Percentiles rank a stretch among this genome's conserved stretches.
These are phyloP conservation scores for Marasmius sp. DNA, from an alignment of 1,284 basidiomycete genomes.

Conservation along the genomic window DNA sequence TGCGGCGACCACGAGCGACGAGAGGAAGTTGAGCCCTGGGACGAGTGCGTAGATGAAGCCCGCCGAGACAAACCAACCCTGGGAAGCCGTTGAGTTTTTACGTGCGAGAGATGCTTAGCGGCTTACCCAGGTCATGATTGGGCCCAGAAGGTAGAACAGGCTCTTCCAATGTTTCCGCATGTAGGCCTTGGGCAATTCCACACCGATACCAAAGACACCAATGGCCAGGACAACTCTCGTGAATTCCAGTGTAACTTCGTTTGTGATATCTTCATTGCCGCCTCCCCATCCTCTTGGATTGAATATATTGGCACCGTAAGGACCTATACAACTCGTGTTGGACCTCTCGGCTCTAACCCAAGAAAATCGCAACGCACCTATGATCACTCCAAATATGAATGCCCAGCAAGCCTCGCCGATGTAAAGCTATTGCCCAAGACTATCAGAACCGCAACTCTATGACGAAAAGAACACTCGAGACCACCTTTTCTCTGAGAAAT, in stretches of 20 bases:
- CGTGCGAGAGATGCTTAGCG: neutral
- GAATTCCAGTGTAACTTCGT: slow-evolving; percentile 85
- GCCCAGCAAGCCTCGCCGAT: slow-evolving; percentile 97
- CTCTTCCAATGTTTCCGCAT: slow-evolving; percentile 91
- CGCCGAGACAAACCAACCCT: slow-evolving; percentile 92
- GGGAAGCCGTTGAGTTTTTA: slow-evolving; percentile 3
- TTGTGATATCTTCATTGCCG: slow-evolving; percentile 49
- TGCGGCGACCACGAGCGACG: slow-evolving; percentile 86
- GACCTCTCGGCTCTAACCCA: neutral
- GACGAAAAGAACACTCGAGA: slow-evolving; percentile 15
- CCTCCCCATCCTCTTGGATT: slow-evolving; percentile 84
- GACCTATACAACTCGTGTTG: slow-evolving; percentile 48
- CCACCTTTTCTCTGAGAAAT: slow-evolving; percentile 85
- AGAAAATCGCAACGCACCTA: slow-evolving; percentile 48
- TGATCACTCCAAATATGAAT: slow-evolving; percentile 91
- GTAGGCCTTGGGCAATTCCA: slow-evolving; percentile 93
- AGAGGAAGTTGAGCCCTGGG: slow-evolving; percentile 84
- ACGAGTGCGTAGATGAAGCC: slow-evolving; percentile 88
- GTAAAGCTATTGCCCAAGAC: slow-evolving; percentile 58
- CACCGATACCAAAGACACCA: slow-evolving; percentile 97
- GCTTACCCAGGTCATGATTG: slow-evolving; percentile 85
- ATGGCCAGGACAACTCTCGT: slow-evolving; percentile 96
- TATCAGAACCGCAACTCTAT: neutral
- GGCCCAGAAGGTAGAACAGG: slow-evolving; percentile 82
- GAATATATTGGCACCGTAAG: slow-evolving; percentile 84